A percentile compares a stretch with the other conserved stretches of the same genome.
Evolutionary conservation across 2,329 filamentous ascomycete species (phyloP).

Genomic region (Fusarium setosum): DNA sequence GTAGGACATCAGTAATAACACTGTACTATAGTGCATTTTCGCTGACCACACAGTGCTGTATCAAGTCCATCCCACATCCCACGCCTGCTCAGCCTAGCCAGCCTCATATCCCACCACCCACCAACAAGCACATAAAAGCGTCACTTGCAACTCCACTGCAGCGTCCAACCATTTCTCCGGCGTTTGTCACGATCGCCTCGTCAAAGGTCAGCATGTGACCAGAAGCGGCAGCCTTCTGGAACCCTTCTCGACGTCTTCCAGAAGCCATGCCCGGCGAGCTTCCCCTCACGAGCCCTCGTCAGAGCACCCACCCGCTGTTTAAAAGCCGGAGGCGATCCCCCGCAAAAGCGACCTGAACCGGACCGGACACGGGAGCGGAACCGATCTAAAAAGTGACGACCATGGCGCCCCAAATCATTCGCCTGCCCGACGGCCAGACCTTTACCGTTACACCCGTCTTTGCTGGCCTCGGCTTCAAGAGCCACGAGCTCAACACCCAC

Average conservation of each 20-base stretch:
- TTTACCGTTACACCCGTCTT: constrained; percentile 88
- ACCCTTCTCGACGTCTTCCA: constrained; percentile 34
- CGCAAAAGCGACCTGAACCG: constrained; percentile 20
- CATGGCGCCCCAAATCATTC: constrained; percentile 62
- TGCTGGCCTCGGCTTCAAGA: constrained; percentile 91
- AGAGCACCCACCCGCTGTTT: constrained; percentile 29
- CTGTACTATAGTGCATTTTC: background rate
- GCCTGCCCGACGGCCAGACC: constrained; percentile 88
- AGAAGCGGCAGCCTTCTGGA: constrained; percentile 42
- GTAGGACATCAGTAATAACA: background rate
- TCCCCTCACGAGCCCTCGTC: constrained; percentile 28
- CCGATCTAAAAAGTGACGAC: constrained; percentile 7
- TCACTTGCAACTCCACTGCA: constrained; percentile 36
- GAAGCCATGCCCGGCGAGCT: constrained; percentile 17
- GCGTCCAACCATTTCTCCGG: constrained; percentile 43
- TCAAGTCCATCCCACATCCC: background rate
- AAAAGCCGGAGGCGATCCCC: constrained; percentile 42
- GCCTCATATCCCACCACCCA: constrained; percentile 23
- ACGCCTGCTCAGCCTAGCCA: background rate
- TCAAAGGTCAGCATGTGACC: constrained; percentile 40
- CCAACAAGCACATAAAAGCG: constrained; percentile 20
- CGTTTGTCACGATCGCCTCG: constrained; percentile 46
- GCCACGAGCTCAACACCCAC: constrained; percentile 77
- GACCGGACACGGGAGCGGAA: constrained; percentile 25
- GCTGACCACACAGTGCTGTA: background rate